These are phyloP conservation scores for Rosellinia necatrix DNA, from an alignment of 2,329 filamentous ascomycete species.

Conservation along the genomic window DNA sequence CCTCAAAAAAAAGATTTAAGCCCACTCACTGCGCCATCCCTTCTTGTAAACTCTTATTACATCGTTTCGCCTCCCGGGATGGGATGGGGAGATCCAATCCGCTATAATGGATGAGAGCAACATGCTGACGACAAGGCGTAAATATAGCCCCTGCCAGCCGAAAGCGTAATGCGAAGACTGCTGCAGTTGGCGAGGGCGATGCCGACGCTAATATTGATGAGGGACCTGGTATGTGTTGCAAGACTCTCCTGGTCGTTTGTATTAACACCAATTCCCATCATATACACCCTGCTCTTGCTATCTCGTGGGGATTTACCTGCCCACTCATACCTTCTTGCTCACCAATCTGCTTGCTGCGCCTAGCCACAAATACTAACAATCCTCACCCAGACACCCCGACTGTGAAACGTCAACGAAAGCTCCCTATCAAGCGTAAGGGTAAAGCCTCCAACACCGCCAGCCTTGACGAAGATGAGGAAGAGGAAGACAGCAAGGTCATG, in stretches of 20 bases:
- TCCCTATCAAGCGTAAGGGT: neutral
- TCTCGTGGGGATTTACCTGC: no score
- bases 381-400: neutral
- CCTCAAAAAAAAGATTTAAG: no score
- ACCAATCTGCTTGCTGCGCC: neutral
- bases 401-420: slow-evolving; percentile 14
- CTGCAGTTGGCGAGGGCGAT: neutral
- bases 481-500: neutral
- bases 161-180: slow-evolving; percentile 8
- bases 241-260: no score
- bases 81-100: no score
- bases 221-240: no score
- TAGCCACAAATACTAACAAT: neutral
- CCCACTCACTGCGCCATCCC: no score
- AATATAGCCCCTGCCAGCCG: neutral
- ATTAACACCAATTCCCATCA: no score
- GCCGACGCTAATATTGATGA: neutral
- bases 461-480: neutral
- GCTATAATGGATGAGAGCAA: neutral
- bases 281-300: neutral
- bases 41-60: no score
- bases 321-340: neutral
- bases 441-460: neutral
- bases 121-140: neutral
- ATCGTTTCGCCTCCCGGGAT: no score